Evolutionary conservation across 2,329 filamentous ascomycete species (phyloP).

Genomic region (Phialocephala sp.): DNA sequence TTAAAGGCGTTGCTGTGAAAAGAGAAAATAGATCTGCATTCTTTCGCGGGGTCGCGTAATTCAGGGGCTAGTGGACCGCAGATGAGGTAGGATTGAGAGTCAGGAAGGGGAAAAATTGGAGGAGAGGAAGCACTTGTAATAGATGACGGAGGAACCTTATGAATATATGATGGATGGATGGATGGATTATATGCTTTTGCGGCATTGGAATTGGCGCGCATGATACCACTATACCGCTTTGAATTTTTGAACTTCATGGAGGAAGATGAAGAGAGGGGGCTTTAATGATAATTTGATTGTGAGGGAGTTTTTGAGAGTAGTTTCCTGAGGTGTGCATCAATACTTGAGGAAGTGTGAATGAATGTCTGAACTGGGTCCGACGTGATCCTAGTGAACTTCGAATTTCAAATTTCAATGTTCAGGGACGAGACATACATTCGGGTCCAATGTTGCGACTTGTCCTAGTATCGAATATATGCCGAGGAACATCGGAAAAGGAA

Average conservation of each 20-base stretch:
- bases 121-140: neutral
- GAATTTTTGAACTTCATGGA: neutral
- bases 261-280: neutral
- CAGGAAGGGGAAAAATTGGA: neutral
- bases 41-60: conserved; percentile 13
- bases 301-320: neutral
- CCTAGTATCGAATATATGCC: too few relatives aligned
- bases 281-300: conserved; percentile 11
- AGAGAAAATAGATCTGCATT: conserved; percentile 41
- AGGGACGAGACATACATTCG: too few relatives aligned
- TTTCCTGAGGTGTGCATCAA: neutral
- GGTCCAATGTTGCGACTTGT: too few relatives aligned
- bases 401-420: neutral
- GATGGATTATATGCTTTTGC: neutral
- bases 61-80: neutral
- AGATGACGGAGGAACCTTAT: neutral
- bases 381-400: neutral
- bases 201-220: conserved; percentile 17
- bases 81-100: neutral
- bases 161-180: neutral
- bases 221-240: conserved; percentile 18
- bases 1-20: conserved; percentile 84
- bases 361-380: neutral
- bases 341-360: too few relatives aligned
- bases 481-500: too few relatives aligned